Evolutionary conservation across 805 yeast genomes (phyloP).

Genomic region (Helenozyma rhizophorensis): DNA sequence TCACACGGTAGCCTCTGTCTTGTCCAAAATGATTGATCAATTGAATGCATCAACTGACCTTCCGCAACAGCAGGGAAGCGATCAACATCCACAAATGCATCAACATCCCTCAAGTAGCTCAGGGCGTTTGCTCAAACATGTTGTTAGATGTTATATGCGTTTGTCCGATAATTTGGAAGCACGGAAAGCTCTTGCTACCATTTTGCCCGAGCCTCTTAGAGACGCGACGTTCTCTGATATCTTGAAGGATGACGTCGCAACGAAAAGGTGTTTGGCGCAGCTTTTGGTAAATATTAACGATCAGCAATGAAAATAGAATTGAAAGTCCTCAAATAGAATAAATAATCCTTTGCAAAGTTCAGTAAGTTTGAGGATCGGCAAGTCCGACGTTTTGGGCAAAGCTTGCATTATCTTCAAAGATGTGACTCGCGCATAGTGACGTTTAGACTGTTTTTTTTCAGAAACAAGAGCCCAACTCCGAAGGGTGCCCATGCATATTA

Average conservation of each 20-base stretch:
- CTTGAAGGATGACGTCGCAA: conserved; percentile 80
- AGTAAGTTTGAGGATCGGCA: neutral
- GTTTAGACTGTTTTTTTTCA: too few species aligned
- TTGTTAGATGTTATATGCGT: conserved; percentile 88
- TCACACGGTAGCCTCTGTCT: conserved; percentile 87
- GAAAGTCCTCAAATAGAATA: neutral
- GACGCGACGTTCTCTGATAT: conserved; percentile 81
- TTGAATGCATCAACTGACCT: conserved; percentile 47
- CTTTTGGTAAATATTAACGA: conserved; percentile 59
- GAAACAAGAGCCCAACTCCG: too few species aligned
- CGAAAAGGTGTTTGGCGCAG: conserved; percentile 83
- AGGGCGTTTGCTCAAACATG: conserved; percentile 84
- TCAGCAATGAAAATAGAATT: conserved; percentile 1
- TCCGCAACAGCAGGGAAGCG: conserved; percentile 32
- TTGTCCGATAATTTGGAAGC: conserved; percentile 89
- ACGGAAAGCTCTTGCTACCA: conserved; percentile 74
- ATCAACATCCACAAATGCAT: conserved; percentile 9
- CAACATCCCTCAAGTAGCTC: conserved; percentile 42
- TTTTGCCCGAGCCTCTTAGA: conserved; percentile 81
- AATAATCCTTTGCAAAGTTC: neutral
- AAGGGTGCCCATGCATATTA: too few species aligned
- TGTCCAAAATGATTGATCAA: conserved; percentile 85
- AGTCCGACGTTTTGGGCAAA: neutral
- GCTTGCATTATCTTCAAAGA: too few species aligned
- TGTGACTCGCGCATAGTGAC: too few species aligned